These are phyloP conservation scores for Rhinocladiella mackenziei DNA, from an alignment of 2,329 filamentous ascomycete genomes.

Conservation along the genomic window DNA sequence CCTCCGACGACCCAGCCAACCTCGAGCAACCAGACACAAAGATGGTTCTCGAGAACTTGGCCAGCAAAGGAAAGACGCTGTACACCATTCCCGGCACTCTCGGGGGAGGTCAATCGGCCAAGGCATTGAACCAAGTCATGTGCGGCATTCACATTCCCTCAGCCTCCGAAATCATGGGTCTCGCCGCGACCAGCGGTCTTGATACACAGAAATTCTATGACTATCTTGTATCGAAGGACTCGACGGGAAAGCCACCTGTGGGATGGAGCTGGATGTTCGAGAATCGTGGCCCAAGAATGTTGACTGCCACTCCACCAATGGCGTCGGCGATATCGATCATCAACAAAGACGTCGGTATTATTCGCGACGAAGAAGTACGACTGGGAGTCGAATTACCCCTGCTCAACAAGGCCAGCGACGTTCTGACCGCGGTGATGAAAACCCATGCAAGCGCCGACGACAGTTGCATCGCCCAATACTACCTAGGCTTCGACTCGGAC, in stretches of 20 bases:
- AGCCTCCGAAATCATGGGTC: conserved; percentile 57
- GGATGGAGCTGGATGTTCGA: conserved; percentile 61
- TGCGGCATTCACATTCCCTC: conserved; percentile 61
- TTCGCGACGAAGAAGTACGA: conserved; percentile 26
- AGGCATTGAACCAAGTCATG: conserved; percentile 62
- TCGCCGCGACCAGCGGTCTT: conserved; percentile 55
- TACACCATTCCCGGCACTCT: conserved; percentile 59
- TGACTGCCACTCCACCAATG: conserved; percentile 52
- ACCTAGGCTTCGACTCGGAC: conserved; percentile 25
- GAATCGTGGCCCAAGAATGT: conserved; percentile 55
- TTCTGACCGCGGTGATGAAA: conserved; percentile 26
- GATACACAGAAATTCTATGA: conserved; percentile 45
- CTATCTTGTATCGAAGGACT: conserved; percentile 34
- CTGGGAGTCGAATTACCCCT: conserved; percentile 25
- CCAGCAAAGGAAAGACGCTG: conserved; percentile 55
- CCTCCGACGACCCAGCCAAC: conserved; percentile 52
- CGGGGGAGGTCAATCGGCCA: conserved; percentile 59
- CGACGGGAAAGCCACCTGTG: conserved; percentile 35
- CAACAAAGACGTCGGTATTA: conserved; percentile 50
- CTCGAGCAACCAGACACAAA: conserved; percentile 50
- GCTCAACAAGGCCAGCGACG: conserved; percentile 24
- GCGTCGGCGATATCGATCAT: conserved; percentile 60
- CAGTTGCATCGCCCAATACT: conserved; percentile 28
- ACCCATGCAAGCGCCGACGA: conserved; percentile 26
- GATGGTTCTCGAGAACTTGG: conserved; percentile 60